Evolutionary conservation across 2,329 filamentous ascomycete genomes (phyloP).

Genomic region (Pyrenophora graminea): DNA sequence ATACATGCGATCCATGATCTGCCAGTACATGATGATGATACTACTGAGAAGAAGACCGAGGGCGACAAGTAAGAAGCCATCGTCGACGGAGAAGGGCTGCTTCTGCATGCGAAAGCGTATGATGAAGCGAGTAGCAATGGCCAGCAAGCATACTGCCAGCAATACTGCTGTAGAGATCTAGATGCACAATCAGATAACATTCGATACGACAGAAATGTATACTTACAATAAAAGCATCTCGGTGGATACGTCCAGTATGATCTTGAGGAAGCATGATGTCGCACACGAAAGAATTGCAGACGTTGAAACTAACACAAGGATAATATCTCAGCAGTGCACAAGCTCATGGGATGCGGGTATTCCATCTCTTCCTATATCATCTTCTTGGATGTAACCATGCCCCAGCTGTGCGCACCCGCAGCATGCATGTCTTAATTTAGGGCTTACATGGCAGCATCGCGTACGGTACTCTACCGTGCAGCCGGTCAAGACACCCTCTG

Average conservation of each 20-base stretch:
- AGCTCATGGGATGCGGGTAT: no score
- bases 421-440: no score
- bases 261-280: background rate
- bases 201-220: background rate
- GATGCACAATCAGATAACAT: no score
- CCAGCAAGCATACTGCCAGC: background rate
- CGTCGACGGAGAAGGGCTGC: background rate
- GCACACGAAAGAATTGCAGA: background rate
- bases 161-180: background rate
- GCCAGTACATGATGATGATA: background rate
- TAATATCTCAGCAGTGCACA: no score
- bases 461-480: no score
- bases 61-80: background rate
- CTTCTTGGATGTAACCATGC: no score
- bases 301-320: background rate
- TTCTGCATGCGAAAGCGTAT: background rate
- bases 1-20: background rate
- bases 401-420: no score
- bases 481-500: no score
- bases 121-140: background rate
- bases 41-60: background rate
- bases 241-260: background rate
- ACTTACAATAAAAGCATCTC: background rate
- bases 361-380: no score
- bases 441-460: no score